These are phyloP conservation scores for Neolentinus lepideus DNA, from an alignment of 1,284 basidiomycete species.

Conservation along the genomic window DNA sequence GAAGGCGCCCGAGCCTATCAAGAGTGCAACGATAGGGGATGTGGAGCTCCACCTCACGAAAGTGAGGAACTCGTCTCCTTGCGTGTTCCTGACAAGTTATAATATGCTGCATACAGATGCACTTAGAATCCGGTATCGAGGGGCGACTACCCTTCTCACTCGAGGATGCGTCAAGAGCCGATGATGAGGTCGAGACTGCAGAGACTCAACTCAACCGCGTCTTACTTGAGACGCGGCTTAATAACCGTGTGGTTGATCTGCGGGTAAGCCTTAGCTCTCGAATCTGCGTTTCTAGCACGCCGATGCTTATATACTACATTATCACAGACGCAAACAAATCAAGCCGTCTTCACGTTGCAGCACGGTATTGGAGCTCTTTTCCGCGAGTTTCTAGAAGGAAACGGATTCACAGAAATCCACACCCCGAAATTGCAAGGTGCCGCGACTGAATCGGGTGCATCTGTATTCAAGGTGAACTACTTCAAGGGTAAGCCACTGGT, in stretches of 20 bases:
- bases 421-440: conserved; percentile 97
- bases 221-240: conserved; percentile 87
- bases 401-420: conserved; percentile 92
- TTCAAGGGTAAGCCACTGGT: conserved; percentile 73
- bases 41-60: conserved; percentile 86
- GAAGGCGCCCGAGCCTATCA: conserved; percentile 83
- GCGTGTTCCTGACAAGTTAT: not conserved
- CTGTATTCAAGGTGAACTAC: conserved; percentile 97
- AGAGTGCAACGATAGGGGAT: conserved; percentile 84
- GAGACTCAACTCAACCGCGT: conserved; percentile 71
- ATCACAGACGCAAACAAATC: conserved; percentile 84
- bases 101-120: conserved; percentile 47
- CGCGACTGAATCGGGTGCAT: conserved; percentile 94
- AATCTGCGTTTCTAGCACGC: conserved; percentile 2
- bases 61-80: conserved; percentile 33
- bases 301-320: conserved; percentile 8
- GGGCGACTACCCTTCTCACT: conserved; percentile 83
- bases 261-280: conserved; percentile 47
- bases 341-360: conserved; percentile 93
- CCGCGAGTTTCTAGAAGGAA: conserved; percentile 73
- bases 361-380: conserved; percentile 86
- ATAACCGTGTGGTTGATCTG: conserved; percentile 93
- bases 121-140: conserved; percentile 77
- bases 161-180: conserved; percentile 87
- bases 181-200: conserved; percentile 63